Evolutionary conservation across 2,329 filamentous ascomycete species (phyloP).

Genomic region (Epichloe sylvatica): DNA sequence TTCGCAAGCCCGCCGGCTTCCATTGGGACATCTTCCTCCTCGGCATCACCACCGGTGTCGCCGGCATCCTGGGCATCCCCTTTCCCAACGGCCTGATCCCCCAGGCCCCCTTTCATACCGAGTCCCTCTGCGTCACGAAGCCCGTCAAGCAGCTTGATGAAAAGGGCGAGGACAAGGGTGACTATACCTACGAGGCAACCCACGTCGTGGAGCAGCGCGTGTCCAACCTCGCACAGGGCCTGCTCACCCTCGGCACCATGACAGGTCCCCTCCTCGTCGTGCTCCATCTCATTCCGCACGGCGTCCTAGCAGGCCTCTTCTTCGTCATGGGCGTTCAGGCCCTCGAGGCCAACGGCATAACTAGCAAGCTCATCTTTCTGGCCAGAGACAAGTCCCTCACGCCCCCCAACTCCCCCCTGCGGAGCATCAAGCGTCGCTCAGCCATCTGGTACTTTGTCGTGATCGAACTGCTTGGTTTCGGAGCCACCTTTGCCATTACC

Average conservation of each 20-base stretch:
- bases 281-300: slow-evolving; percentile 64
- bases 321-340: slow-evolving; percentile 77
- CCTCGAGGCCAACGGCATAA: slow-evolving; percentile 64
- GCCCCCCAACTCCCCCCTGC: slow-evolving; percentile 41
- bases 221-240: slow-evolving; percentile 64
- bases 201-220: slow-evolving; percentile 67
- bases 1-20: slow-evolving; percentile 68
- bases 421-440: slow-evolving; percentile 41
- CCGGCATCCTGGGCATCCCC: slow-evolving; percentile 58
- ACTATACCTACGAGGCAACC: slow-evolving; percentile 35
- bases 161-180: slow-evolving; percentile 40
- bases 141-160: slow-evolving; percentile 39
- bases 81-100: slow-evolving; percentile 76
- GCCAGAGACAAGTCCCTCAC: slow-evolving; percentile 51
- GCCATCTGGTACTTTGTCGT: slow-evolving; percentile 60
- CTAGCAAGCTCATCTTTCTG: slow-evolving; percentile 58
- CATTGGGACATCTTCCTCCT: slow-evolving; percentile 78
- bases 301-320: slow-evolving; percentile 67
- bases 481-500: slow-evolving; percentile 67
- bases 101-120: slow-evolving; percentile 71
- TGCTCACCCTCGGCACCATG: slow-evolving; percentile 69
- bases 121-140: slow-evolving; percentile 59
- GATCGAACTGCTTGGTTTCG: slow-evolving; percentile 57
- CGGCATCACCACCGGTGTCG: slow-evolving; percentile 61
- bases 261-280: slow-evolving; percentile 58